Percentiles rank a stretch among this genome's conserved stretches.
These are phyloP conservation scores for Mucor sp. DNA, from an alignment of 371 early-diverging fungal species.

Conservation along the genomic window DNA sequence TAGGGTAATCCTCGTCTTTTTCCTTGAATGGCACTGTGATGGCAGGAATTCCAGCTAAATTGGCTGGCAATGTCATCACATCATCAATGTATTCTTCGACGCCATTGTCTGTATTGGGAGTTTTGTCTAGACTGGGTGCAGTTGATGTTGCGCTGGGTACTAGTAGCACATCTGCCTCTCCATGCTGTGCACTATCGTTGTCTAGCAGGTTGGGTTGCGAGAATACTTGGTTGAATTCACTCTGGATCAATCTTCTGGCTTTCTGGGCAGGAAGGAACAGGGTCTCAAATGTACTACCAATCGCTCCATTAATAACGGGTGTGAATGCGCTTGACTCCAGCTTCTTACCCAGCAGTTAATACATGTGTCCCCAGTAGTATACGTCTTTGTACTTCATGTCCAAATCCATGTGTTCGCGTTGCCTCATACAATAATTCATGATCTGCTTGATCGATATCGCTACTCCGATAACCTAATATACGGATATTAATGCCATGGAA, in stretches of 20 bases:
- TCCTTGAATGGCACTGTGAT: constrained; percentile 63
- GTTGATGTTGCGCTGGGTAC: constrained; percentile 71
- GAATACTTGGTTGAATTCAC: constrained; percentile 80
- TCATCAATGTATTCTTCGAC: constrained; percentile 78
- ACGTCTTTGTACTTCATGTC: constrained; percentile 81
- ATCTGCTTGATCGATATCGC: constrained; percentile 17
- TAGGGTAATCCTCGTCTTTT: constrained; percentile 47
- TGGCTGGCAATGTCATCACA: constrained; percentile 89
- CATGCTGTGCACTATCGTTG: constrained; percentile 4
- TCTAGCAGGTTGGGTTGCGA: constrained; percentile 38
- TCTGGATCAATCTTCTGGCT: constrained; percentile 75
- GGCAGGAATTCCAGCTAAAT: constrained; percentile 81
- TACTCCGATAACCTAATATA: constrained; percentile 40
- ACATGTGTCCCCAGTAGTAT: constrained; percentile 87
- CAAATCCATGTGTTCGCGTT: constrained; percentile 74
- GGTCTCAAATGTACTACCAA: constrained; percentile 55
- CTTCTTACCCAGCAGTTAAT: constrained; percentile 71
- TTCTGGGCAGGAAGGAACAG: constrained; percentile 82
- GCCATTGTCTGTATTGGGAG: constrained; percentile 2
- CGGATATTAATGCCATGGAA: background rate
- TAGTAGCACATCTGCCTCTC: constrained; percentile 62
- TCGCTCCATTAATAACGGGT: background rate
- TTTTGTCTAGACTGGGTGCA: constrained; percentile 57
- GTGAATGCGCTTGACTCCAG: background rate
- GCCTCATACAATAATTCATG: constrained; percentile 59